Conservation (phyloP, 805 yeast genomes). For the Saccharomyces paradoxus region DNA sequence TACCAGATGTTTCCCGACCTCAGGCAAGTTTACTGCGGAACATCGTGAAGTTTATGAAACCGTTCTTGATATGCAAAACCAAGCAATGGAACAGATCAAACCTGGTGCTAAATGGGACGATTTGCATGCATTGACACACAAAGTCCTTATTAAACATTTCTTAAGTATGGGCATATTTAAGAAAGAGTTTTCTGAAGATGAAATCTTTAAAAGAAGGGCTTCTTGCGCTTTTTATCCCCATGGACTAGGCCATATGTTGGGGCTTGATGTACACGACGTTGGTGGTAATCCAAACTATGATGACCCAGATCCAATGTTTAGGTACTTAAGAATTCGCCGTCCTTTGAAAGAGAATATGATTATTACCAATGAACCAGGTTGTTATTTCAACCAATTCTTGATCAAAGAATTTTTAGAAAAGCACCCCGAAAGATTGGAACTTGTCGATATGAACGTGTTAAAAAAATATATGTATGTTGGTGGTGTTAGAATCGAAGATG, state of each 20-base stretch:
- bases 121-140: conserved; percentile 73
- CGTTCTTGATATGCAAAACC: conserved; percentile 75
- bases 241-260: conserved; percentile 88
- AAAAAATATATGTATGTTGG: conserved; percentile 82
- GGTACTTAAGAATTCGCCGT: conserved; percentile 76
- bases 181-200: conserved; percentile 46
- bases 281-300: conserved; percentile 83
- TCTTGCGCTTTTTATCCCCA: conserved; percentile 87
- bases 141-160: conserved; percentile 62
- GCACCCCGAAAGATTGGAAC: conserved; percentile 40
- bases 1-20: conserved; percentile 88
- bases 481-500: conserved; percentile 97
- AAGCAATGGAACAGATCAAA: conserved; percentile 60
- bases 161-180: conserved; percentile 69
- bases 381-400: conserved; percentile 79
- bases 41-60: conserved; percentile 73
- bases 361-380: conserved; percentile 91
- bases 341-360: conserved; percentile 68
- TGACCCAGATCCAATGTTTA: conserved; percentile 70
- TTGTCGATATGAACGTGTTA: conserved; percentile 55
- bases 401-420: conserved; percentile 52
- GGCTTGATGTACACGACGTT: conserved; percentile 94
- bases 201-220: conserved; percentile 60
- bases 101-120: conserved; percentile 87
- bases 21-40: conserved; percentile 83